Evolutionary conservation across 345 rosid genomes (phyloP), one percentile per base, ranked within the genome.

Genomic region (Durio zibethinus): DNA sequence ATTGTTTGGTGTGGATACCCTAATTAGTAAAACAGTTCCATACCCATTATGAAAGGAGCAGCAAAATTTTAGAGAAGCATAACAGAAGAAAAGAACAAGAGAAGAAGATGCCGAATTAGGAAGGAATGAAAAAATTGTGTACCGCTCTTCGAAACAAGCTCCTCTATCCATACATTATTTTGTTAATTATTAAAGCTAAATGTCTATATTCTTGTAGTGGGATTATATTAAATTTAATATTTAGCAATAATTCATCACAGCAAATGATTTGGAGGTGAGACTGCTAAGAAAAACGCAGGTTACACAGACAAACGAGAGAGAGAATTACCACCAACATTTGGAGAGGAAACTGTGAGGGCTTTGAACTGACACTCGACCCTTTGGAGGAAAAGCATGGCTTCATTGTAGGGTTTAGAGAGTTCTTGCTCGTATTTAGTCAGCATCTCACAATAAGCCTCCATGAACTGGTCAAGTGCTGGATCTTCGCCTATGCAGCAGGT

Each of bases 401-500:
- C 99, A 40, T 92, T 94, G 82, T 90, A 87, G n/a, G 98, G 99
- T 80, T 92, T 94, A 2, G 98, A 88, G 76, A 97, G 94, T 50
- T 94, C 99, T 83, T 92, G 94, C 84, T 97, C 98, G 29, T 97
- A 97, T 84, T 97, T 94, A 21, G 83, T 89, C 53, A 97, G 86
- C 99, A 97, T 94, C 93, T 97, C 98, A 72, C 98, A 97, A 79
- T 97, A 97, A 47, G 99, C 99, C 79, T 97, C 98, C 99, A 97
- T 97, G 91, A 97, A 94, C 82, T 94, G 98, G 78, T 97, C 99
- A 60, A 97, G 92, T 4, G 90, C 95, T 53, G 99, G 98, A 84
- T 97, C 98, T 85, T 94, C 96, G 27, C 98, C 98, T 16, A 91
- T 23, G 60, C 87, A 77, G 12, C 86, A 81, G 35, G 80, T 50